Percentiles rank a stretch among this genome's conserved stretches.
Conservation (phyloP, 2,329 filamentous ascomycete species). For the Penicillium frequentans region DNA sequence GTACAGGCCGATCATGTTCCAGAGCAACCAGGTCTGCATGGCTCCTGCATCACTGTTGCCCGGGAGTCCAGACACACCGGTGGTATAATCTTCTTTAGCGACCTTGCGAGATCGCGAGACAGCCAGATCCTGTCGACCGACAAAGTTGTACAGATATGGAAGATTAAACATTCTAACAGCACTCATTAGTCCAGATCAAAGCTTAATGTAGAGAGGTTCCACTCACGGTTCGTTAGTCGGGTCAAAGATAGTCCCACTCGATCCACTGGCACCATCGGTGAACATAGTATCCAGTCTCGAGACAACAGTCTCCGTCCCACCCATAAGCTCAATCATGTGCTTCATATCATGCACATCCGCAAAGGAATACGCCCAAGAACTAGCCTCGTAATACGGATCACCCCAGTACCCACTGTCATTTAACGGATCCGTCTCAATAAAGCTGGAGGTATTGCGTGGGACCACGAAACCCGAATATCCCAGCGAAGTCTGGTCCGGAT, state of each 20-base stretch:
- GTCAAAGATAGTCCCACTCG: slow-evolving; percentile 61
- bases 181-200: background rate
- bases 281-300: slow-evolving; percentile 62
- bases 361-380: slow-evolving; percentile 67
- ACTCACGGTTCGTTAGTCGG: slow-evolving; percentile 64
- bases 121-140: slow-evolving; percentile 61
- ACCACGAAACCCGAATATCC: slow-evolving; percentile 67
- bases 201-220: background rate
- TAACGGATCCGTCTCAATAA: slow-evolving; percentile 53
- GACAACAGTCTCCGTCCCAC: slow-evolving; percentile 46
- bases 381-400: slow-evolving; percentile 61
- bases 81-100: slow-evolving; percentile 60
- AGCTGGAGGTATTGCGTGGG: slow-evolving; percentile 54
- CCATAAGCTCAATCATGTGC: slow-evolving; percentile 54
- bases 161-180: slow-evolving; percentile 55
- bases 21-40: slow-evolving; percentile 70
- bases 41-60: slow-evolving; percentile 72
- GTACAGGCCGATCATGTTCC: slow-evolving; percentile 69
- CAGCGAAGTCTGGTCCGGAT: slow-evolving; percentile 56
- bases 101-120: slow-evolving; percentile 60
- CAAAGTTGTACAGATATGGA: slow-evolving; percentile 70
- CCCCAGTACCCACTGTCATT: slow-evolving; percentile 65
- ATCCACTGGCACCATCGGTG: slow-evolving; percentile 29
- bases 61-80: slow-evolving; percentile 58
- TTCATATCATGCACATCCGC: slow-evolving; percentile 67